phyloP scores from a whole-genome alignment of 2,329 filamentous ascomycete genomes.

The Neonectria neomacrospora region DNA sequence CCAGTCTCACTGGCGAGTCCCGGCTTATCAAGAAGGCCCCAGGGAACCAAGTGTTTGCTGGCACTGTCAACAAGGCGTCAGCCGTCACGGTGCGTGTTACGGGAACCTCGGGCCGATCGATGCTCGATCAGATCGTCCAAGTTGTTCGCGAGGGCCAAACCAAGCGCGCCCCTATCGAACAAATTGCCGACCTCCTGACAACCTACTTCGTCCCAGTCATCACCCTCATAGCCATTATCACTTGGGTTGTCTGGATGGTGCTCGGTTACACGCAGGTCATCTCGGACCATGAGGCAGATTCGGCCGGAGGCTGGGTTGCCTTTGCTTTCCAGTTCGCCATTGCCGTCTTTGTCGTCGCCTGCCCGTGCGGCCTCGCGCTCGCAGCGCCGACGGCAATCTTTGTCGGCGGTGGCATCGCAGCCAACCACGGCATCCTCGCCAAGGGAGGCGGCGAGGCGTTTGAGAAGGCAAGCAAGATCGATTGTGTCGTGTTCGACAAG shows the following conservation, averaged over 20 bases:
- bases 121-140: conserved; percentile 83
- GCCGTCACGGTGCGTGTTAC: conserved; percentile 73
- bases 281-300: conserved; percentile 65
- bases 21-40: conserved; percentile 70
- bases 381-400: conserved; percentile 90
- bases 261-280: conserved; percentile 70
- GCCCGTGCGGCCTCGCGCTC: conserved; percentile 84
- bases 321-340: conserved; percentile 87
- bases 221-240: conserved; percentile 73
- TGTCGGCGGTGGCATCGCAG: conserved; percentile 82
- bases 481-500: conserved; percentile 89
- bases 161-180: conserved; percentile 78
- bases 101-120: conserved; percentile 73
- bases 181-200: conserved; percentile 77
- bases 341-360: conserved; percentile 87
- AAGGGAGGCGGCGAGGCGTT: conserved; percentile 89
- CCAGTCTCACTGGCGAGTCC: conserved; percentile 86
- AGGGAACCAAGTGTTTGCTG: conserved; percentile 75
- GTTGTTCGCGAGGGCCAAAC: conserved; percentile 83
- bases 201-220: conserved; percentile 82
- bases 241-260: conserved; percentile 77
- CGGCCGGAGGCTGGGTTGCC: conserved; percentile 72
- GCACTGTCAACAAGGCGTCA: conserved; percentile 77
- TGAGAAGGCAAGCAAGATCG: conserved; percentile 81
- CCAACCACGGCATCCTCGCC: conserved; percentile 81